Percentiles rank a stretch among this genome's conserved stretches.
Conservation (phyloP, 768 basidiomycete species). For the Lepiota brunneoincarnata region DNA sequence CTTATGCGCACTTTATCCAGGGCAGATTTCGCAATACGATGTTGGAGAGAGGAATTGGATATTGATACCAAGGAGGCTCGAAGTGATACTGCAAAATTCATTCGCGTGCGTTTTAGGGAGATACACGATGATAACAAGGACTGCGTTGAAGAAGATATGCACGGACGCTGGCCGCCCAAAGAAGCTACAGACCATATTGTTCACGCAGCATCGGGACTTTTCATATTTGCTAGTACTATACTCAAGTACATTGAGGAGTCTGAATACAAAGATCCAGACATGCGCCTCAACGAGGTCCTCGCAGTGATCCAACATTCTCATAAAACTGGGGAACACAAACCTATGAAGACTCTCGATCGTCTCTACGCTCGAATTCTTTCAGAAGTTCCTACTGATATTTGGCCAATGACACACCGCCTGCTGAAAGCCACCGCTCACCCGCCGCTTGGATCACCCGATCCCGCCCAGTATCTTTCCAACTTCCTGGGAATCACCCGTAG, state of each 20-base stretch:
- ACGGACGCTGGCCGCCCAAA: background rate
- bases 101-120: background rate
- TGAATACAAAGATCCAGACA: background rate
- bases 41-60: background rate
- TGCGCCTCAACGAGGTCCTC: background rate
- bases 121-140: background rate
- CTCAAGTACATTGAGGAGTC: background rate
- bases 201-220: background rate
- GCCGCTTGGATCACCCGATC: background rate
- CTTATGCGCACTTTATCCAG: background rate
- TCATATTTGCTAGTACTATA: background rate
- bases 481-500: background rate
- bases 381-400: background rate
- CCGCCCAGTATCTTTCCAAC: no score
- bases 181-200: background rate
- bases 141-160: background rate
- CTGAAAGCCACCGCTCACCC: background rate
- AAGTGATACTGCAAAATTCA: background rate
- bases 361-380: background rate
- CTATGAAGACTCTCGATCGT: background rate
- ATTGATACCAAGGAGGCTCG: background rate
- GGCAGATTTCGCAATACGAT: background rate
- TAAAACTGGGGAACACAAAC: background rate
- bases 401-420: background rate
- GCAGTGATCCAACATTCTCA: background rate